These are phyloP conservation scores for Catunica adiposa DNA, from an alignment of 2,329 filamentous ascomycete genomes.

Conservation along the genomic window DNA sequence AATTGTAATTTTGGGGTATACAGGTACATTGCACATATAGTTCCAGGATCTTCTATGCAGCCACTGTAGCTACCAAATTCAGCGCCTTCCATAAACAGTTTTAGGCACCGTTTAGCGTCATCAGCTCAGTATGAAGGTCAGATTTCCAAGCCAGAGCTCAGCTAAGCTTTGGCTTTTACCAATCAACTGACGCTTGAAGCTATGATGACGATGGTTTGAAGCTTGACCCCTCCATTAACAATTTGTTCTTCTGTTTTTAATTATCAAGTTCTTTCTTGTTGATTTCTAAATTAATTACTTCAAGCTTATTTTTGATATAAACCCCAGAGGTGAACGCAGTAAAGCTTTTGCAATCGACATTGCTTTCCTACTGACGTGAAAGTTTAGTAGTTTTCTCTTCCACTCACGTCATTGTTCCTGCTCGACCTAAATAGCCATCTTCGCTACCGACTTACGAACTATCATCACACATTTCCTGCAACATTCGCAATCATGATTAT, in stretches of 20 bases:
- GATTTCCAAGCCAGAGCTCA: too few relatives aligned
- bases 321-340: too few relatives aligned
- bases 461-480: neutral
- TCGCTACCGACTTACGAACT: neutral
- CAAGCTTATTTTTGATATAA: too few relatives aligned
- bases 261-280: too few relatives aligned
- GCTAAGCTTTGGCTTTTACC: neutral
- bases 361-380: too few relatives aligned
- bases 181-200: neutral
- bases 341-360: too few relatives aligned
- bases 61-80: neutral
- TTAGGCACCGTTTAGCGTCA: neutral
- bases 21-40: too few relatives aligned
- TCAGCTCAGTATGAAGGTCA: neutral
- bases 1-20: too few relatives aligned
- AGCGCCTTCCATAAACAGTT: neutral
- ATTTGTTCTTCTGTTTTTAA: neutral
- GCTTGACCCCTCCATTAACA: neutral
- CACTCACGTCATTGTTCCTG: neutral
- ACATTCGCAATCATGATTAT: conserved; percentile 48
- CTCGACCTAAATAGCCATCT: neutral
- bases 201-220: neutral
- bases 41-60: neutral
- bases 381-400: too few relatives aligned
- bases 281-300: neutral